These are phyloP conservation scores for Phytophthora foliorum DNA, from an alignment of 352 stramenopile genomes.

Conservation along the genomic window DNA sequence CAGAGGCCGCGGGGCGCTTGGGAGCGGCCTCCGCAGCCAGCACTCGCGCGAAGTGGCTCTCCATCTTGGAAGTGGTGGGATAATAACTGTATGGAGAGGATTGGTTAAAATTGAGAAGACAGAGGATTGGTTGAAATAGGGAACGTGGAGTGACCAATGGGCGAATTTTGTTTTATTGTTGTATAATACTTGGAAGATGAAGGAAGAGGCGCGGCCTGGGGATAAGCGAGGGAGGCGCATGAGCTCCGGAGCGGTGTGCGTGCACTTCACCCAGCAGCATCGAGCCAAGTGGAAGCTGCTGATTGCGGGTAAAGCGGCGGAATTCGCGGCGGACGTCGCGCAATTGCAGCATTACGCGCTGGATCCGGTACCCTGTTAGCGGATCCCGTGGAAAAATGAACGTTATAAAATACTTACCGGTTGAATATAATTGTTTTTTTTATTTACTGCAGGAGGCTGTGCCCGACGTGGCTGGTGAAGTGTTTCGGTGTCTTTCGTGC, in stretches of 20 bases:
- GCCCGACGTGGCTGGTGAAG: constrained; percentile 28
- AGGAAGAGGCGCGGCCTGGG: constrained; percentile 10
- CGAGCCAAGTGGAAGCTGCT: constrained; percentile 15
- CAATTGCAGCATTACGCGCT: constrained; percentile 31
- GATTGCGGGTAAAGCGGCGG: background rate
- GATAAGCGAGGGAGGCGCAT: constrained; percentile 30
- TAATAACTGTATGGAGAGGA: constrained; percentile 11
- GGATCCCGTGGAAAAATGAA: background rate
- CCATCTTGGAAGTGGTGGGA: constrained; percentile 40
- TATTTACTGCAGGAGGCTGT: constrained; percentile 19
- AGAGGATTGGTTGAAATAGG: constrained; percentile 5
- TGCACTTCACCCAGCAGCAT: constrained; percentile 23
- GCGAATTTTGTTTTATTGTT: background rate
- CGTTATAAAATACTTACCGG: background rate
- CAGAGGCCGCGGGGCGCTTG: constrained; percentile 35
- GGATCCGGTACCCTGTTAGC: constrained; percentile 25
- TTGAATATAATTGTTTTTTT: constrained; percentile 6
- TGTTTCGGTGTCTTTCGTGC: constrained; percentile 64
- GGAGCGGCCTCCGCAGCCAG: constrained; percentile 37
- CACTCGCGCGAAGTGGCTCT: constrained; percentile 74
- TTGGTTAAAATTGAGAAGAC: no score
- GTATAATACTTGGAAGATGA: background rate
- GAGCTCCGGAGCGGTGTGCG: constrained; percentile 26
- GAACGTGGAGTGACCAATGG: constrained; percentile 7
- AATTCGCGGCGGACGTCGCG: constrained; percentile 4